Evolutionary conservation across 768 basidiomycete species (phyloP), one percentile per base, ranked within the genome.

Genomic region (Auricularia auricula-judae): DNA sequence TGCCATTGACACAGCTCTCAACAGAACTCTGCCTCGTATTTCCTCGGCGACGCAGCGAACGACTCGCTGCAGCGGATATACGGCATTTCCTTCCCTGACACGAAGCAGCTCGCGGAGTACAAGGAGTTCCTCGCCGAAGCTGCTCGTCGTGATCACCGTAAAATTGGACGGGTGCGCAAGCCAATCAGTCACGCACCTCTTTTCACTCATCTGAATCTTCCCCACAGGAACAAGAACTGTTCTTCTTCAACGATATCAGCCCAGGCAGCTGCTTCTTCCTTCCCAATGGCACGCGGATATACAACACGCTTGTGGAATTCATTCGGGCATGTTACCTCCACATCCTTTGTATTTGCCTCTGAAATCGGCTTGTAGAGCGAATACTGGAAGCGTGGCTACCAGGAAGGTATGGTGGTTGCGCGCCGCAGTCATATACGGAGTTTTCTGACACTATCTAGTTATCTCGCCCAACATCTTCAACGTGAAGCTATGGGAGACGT

Each of bases 391-490:
- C 91, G 97, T 59, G 94, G 91, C 59, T 99, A 98, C 76, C 87
- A 91, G 75, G 97, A 99, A 80, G 89, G 91, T 87, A 60, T 67
- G 75, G 71, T 29, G 3, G 0, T 7, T n/a, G 2, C 43, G 39
- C 39, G 12, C 7, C 39, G 39, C 66, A 66, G 43, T 18, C 53
- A 3, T 29, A 29, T 43, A 42, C 54, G 12, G 54, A 29, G 51
- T 39, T 34, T 65, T 61, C 65, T 53, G 43, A 23, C 39, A n/a
- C 35, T 63, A 23, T 34, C 14, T 67, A 92, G 96, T 99, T 68
- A 97, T 97, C 69, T 93, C 97, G 4, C 97, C 97, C 10, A 98
- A 98, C 76, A 95, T 98, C 85, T 98, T 84, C 83, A 86, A 96
- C 81, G 82, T 85, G 65, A 96, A 98, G 74, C 83, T 99, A 18